A percentile compares a stretch with the other conserved stretches of the same genome.
These are phyloP conservation scores for Candida glucosophila DNA, from an alignment of 1,139 yeast species.

Conservation along the genomic window DNA sequence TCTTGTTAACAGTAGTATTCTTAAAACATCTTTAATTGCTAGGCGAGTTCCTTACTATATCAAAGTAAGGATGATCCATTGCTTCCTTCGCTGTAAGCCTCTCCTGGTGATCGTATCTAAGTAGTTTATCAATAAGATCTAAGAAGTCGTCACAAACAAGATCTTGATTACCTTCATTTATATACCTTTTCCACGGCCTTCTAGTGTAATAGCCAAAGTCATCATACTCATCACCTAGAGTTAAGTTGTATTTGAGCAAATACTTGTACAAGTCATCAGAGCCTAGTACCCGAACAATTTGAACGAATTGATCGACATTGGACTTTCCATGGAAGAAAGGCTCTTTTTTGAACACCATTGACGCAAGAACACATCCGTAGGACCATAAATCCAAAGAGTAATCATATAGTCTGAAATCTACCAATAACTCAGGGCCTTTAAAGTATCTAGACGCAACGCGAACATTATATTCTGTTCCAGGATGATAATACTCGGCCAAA, in stretches of 20 bases:
- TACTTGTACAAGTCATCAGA: slow-evolving; percentile 75
- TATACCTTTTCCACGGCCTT: slow-evolving; percentile 82
- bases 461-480: slow-evolving; percentile 90
- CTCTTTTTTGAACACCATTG: slow-evolving; percentile 90
- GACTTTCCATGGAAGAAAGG: slow-evolving; percentile 97
- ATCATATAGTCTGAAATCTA: slow-evolving; percentile 90
- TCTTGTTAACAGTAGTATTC: no score
- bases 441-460: slow-evolving; percentile 97
- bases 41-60: slow-evolving; percentile 16
- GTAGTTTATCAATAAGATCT: slow-evolving; percentile 73
- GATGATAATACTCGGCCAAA: slow-evolving; percentile 93
- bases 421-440: slow-evolving; percentile 94
- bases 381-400: slow-evolving; percentile 96
- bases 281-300: slow-evolving; percentile 89
- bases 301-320: slow-evolving; percentile 91
- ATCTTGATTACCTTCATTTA: slow-evolving; percentile 65
- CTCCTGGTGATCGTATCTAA: slow-evolving; percentile 91
- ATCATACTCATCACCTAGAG: slow-evolving; percentile 74
- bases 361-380: slow-evolving; percentile 95
- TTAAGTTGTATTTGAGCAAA: slow-evolving; percentile 66
- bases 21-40: no score
- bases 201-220: slow-evolving; percentile 73
- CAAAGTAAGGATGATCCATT: slow-evolving; percentile 74
- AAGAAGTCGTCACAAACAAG: slow-evolving; percentile 64
- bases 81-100: slow-evolving; percentile 94